These are phyloP conservation scores for Olyra latifolia DNA, from an alignment of 176 grass and related monocot species.

Conservation along the genomic window DNA sequence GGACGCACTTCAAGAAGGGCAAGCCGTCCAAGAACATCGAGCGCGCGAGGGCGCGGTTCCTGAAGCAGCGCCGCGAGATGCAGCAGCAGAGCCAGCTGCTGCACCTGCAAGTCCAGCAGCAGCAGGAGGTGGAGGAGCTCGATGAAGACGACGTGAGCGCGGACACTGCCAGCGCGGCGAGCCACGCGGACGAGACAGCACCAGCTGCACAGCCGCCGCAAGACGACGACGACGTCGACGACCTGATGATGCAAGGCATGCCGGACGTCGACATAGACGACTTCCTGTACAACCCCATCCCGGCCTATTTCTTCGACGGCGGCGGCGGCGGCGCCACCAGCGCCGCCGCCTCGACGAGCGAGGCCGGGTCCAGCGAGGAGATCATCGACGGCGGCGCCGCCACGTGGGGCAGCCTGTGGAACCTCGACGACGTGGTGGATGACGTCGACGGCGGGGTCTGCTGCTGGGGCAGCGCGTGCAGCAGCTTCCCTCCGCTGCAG, in stretches of 20 bases:
- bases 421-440: conserved; percentile 60
- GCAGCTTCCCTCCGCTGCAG: conserved; percentile 31
- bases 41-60: conserved; percentile 68
- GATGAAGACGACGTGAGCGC: not conserved
- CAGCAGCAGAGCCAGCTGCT: conserved; percentile 20
- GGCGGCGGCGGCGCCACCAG: conserved; percentile 22
- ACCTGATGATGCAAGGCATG: conserved; percentile 3
- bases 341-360: conserved; percentile 26
- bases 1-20: conserved; percentile 93
- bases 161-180: not conserved
- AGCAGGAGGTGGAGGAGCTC: not conserved
- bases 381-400: conserved; percentile 29
- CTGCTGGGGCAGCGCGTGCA: conserved; percentile 24
- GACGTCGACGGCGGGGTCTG: conserved; percentile 36
- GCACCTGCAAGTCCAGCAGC: not conserved
- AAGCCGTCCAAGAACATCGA: conserved; percentile 80
- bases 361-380: conserved; percentile 42
- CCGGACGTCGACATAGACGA: conserved; percentile 50
- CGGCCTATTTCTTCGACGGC: conserved; percentile 31
- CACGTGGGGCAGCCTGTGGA: conserved; percentile 90
- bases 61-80: conserved; percentile 65
- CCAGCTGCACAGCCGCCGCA: not conserved
- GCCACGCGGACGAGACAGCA: not conserved
- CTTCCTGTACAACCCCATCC: conserved; percentile 42
- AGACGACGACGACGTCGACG: not conserved